These are phyloP conservation scores for Alternaria ventricosa DNA, from an alignment of 2,329 filamentous ascomycete genomes.

Conservation along the genomic window DNA sequence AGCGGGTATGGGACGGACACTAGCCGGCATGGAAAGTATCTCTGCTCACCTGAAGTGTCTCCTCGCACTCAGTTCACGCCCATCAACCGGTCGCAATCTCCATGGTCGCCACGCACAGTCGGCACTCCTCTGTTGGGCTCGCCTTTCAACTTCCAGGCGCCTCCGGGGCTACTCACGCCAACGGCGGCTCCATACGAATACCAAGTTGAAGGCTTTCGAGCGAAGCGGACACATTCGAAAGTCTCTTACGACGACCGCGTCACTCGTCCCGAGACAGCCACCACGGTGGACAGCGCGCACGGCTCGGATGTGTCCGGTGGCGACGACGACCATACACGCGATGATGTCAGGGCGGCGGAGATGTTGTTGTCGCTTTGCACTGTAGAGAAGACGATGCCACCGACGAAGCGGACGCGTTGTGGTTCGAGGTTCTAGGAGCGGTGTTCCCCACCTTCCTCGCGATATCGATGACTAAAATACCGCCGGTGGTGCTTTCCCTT, in stretches of 20 bases:
- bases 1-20: constrained; percentile 54
- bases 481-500: constrained; percentile 13
- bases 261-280: constrained; percentile 12
- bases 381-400: constrained; percentile 27
- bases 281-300: constrained; percentile 6
- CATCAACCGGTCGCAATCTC: constrained; percentile 46
- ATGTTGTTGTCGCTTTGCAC: constrained; percentile 42
- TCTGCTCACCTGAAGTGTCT: constrained; percentile 50
- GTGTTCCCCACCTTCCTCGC: constrained; percentile 1
- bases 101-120: constrained; percentile 17
- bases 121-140: constrained; percentile 19
- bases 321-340: constrained; percentile 13
- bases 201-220: constrained; percentile 14
- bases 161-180: constrained; percentile 10
- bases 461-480: constrained; percentile 1
- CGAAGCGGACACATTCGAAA: constrained; percentile 41
- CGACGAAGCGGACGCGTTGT: constrained; percentile 40
- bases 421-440: constrained; percentile 26
- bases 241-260: constrained; percentile 14
- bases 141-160: constrained; percentile 8
- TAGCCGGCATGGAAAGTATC: constrained; percentile 45
- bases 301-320: constrained; percentile 1
- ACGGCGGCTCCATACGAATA: constrained; percentile 21
- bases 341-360: constrained; percentile 47
- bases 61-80: constrained; percentile 50